Conservation (phyloP, 768 basidiomycete genomes). For the Butyriboletus loyo region DNA sequence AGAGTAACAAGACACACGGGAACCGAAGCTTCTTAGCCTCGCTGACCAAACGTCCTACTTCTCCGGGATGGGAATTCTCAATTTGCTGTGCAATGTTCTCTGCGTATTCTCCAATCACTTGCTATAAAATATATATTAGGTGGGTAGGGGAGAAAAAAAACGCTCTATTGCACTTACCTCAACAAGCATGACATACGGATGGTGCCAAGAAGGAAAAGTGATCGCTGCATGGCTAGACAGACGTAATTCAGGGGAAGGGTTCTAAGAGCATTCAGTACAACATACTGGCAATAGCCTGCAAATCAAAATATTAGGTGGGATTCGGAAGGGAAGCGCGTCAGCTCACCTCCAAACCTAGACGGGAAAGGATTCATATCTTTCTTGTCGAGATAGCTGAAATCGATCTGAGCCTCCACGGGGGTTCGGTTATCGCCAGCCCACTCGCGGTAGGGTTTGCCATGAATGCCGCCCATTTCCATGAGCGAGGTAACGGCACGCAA, state of each 20-base stretch:
- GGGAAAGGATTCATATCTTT: slow-evolving; percentile 28
- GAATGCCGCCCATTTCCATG: slow-evolving; percentile 25
- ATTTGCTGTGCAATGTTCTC: slow-evolving; percentile 24
- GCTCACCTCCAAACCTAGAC: slow-evolving; percentile 26
- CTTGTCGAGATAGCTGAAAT: slow-evolving; percentile 19
- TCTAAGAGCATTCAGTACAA: not conserved
- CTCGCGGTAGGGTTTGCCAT: slow-evolving; percentile 25
- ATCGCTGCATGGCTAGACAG: slow-evolving; percentile 18
- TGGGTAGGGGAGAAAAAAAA: not conserved
- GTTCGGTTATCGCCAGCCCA: slow-evolving; percentile 23
- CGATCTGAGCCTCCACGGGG: slow-evolving; percentile 8
- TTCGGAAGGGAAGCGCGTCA: not conserved
- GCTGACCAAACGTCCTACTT: slow-evolving; percentile 17
- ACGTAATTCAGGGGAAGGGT: not conserved
- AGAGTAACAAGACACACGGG: slow-evolving; percentile 18
- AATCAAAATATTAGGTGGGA: not conserved
- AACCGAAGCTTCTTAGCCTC: slow-evolving; percentile 26
- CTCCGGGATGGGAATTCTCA: slow-evolving; percentile 16
- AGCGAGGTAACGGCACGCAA: slow-evolving; percentile 3
- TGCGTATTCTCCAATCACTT: slow-evolving; percentile 27
- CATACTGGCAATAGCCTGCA: slow-evolving; percentile 30
- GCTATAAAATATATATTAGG: slow-evolving; percentile 9
- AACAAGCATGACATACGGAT: slow-evolving; percentile 28
- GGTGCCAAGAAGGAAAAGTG: slow-evolving; percentile 26
- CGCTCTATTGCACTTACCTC: slow-evolving; percentile 11